phyloP scores from a whole-genome alignment of 2,329 filamentous ascomycete genomes.

The Neonectria sp. region DNA sequence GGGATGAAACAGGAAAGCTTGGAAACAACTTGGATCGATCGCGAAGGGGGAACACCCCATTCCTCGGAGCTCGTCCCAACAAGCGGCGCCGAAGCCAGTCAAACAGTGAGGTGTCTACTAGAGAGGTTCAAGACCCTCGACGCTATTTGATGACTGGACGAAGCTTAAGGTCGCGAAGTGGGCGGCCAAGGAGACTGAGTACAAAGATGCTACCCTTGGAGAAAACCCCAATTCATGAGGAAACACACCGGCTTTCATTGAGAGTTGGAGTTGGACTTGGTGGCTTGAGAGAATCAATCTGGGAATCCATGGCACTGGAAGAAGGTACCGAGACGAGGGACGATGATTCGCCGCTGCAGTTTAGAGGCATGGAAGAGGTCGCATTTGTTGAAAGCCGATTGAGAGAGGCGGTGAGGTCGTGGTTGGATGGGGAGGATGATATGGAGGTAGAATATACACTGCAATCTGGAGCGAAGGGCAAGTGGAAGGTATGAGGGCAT shows the following conservation, averaged over 20 bases:
- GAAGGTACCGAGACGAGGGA: conserved; percentile 16
- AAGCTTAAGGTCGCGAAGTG: conserved; percentile 33
- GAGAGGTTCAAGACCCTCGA: conserved; percentile 35
- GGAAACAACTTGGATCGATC: conserved; percentile 1
- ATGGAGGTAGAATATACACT: conserved; percentile 47
- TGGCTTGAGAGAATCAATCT: conserved; percentile 27
- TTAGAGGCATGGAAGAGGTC: conserved; percentile 46
- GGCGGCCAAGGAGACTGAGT: conserved; percentile 38
- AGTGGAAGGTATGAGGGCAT: conserved; percentile 36
- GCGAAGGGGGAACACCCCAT: conserved; percentile 1
- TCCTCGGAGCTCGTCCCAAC: conserved; percentile 7
- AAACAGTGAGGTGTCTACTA: conserved; percentile 15
- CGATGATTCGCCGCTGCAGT: conserved; percentile 33
- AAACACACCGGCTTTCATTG: conserved; percentile 35
- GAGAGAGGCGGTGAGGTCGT: conserved; percentile 38
- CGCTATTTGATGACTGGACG: conserved; percentile 40
- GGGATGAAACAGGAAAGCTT: conserved; percentile 1
- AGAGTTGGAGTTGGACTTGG: conserved; percentile 22
- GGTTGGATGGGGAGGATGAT: conserved; percentile 34
- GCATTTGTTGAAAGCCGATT: conserved; percentile 40
- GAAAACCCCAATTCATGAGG: conserved; percentile 37
- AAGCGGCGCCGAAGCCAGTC: conserved; percentile 30
- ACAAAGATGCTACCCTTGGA: conserved; percentile 47
- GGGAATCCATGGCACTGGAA: conserved; percentile 28
- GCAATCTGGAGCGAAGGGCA: conserved; percentile 46